phyloP scores from a whole-genome alignment of 768 basidiomycete genomes.

The Phanerochaete sordida region DNA sequence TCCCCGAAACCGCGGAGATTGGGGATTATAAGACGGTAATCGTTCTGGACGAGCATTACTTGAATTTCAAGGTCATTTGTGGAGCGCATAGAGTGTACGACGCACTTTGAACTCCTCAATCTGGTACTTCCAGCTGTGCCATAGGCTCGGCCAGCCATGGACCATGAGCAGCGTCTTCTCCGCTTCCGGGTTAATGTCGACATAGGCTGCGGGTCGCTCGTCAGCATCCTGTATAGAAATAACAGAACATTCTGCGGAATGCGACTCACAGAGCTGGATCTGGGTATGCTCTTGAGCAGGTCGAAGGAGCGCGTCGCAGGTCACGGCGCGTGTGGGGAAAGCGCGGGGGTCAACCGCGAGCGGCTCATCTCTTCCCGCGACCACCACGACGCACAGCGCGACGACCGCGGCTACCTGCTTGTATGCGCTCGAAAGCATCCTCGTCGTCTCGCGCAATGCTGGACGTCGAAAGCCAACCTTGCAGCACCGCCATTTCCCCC shows the following conservation, averaged over 20 bases:
- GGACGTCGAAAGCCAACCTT: neutral
- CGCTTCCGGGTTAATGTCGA: slow-evolving; percentile 55
- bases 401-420: neutral
- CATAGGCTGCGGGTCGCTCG: slow-evolving; percentile 46
- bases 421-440: neutral
- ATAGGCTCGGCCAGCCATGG: slow-evolving; percentile 77
- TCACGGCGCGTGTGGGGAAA: neutral
- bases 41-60: slow-evolving; percentile 34
- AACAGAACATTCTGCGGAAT: neutral
- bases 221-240: neutral
- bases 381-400: neutral
- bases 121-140: slow-evolving; percentile 73
- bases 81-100: neutral
- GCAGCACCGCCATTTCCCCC: neutral
- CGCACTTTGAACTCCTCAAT: slow-evolving; percentile 61
- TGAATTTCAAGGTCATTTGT: neutral
- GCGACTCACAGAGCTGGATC: neutral
- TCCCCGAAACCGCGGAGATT: slow-evolving; percentile 69
- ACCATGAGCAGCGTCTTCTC: slow-evolving; percentile 59
- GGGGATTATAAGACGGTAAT: slow-evolving; percentile 60
- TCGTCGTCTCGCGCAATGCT: neutral
- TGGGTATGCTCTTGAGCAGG: neutral
- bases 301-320: neutral
- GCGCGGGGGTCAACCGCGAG: neutral
- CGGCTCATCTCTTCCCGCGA: neutral